Evolutionary conservation across 176 grass and related monocot species (phyloP).

Genomic region (Echinochloa phyllopogon): DNA sequence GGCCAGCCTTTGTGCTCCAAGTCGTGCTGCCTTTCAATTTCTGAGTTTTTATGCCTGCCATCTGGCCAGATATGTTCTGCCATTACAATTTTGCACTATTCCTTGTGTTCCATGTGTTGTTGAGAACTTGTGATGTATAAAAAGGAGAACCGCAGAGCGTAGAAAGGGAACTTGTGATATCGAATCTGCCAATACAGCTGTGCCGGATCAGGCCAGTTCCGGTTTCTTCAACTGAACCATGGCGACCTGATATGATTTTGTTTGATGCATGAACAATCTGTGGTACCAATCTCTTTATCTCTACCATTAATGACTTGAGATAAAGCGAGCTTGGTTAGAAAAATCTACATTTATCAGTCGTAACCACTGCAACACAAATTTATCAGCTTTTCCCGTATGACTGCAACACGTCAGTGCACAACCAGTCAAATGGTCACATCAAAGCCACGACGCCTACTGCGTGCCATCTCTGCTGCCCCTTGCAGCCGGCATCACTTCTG

Average conservation of each 20-base stretch:
- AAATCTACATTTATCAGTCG: not conserved
- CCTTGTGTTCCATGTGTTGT: no score
- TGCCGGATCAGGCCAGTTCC: not conserved
- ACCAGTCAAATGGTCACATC: not conserved
- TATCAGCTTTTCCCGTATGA: not conserved
- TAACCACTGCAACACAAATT: not conserved
- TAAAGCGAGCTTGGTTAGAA: not conserved
- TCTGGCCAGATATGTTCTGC: not conserved
- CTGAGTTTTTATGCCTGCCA: not conserved
- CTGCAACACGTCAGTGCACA: not conserved
- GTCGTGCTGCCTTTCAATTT: not conserved
- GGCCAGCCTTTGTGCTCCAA: not conserved
- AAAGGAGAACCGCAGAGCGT: no score
- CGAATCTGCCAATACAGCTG: not conserved
- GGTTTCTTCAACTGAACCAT: not conserved
- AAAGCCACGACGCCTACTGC: not conserved
- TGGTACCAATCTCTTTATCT: not conserved
- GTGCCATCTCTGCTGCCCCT: not conserved
- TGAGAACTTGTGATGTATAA: no score
- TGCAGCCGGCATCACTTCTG: not conserved
- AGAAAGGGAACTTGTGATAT: no score
- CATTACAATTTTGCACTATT: no score
- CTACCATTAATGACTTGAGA: not conserved
- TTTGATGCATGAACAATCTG: not conserved
- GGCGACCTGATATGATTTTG: not conserved